Conservation (phyloP, 2,329 filamentous ascomycete genomes). For the Neocatenulostroma microsporum region DNA sequence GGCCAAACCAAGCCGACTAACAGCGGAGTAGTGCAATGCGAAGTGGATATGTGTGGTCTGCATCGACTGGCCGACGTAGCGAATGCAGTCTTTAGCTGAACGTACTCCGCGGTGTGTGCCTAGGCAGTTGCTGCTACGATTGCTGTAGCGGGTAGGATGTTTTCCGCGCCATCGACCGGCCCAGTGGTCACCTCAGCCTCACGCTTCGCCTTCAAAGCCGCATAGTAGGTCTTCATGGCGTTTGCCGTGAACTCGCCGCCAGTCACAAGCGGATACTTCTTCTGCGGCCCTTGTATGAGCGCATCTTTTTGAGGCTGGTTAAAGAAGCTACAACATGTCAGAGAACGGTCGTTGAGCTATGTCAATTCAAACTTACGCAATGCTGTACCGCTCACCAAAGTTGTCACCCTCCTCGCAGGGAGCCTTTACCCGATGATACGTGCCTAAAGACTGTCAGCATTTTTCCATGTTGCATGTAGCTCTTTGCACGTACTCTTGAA, state of each 20-base stretch:
- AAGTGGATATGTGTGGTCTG: no score
- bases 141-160: background rate
- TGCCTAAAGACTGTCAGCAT: background rate
- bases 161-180: background rate
- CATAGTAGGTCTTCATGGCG: constrained; percentile 51
- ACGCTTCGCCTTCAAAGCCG: constrained; percentile 45
- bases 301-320: constrained; percentile 55
- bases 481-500: constrained; percentile 58
- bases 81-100: no score
- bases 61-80: no score
- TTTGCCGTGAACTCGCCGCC: constrained; percentile 52
- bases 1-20: no score
- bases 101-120: no score
- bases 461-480: no score
- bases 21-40: no score
- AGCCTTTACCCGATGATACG: constrained; percentile 49
- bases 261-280: constrained; percentile 55
- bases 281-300: constrained; percentile 51
- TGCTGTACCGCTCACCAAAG: constrained; percentile 55
- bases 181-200: constrained; percentile 25
- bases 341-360: no score
- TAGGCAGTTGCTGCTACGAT: no score
- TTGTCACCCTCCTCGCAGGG: constrained; percentile 47
- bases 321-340: constrained; percentile 45
- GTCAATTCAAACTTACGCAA: no score